Conservation (phyloP, 306 rosid species). For the Inga laurina region DNA sequence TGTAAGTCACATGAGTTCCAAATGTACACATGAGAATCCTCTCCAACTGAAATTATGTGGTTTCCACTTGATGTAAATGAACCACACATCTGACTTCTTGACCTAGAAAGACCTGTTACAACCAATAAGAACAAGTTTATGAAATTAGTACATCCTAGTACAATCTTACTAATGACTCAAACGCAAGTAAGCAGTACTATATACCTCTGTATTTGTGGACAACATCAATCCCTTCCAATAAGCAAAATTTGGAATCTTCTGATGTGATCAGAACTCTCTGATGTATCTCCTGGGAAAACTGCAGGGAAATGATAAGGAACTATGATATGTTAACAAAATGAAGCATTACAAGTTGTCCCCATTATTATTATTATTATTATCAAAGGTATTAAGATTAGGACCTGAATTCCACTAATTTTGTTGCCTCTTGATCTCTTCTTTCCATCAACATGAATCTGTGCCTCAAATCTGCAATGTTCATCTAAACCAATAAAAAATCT, state of each 20-base stretch:
- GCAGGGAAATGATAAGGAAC: slow-evolving; percentile 30
- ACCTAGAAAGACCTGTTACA: slow-evolving; percentile 64
- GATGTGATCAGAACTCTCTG: slow-evolving; percentile 74
- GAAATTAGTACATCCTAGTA: not conserved
- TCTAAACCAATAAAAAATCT: slow-evolving; percentile 43
- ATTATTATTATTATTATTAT: not conserved
- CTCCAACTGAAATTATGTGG: slow-evolving; percentile 76
- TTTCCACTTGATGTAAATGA: slow-evolving; percentile 64
- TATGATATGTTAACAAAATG: slow-evolving; percentile 17
- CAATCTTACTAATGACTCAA: not conserved
- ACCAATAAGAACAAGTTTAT: slow-evolving; percentile 28
- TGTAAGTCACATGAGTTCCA: slow-evolving; percentile 56
- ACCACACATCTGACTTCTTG: slow-evolving; percentile 78
- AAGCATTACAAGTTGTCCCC: not conserved
- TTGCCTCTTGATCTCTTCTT: slow-evolving; percentile 66
- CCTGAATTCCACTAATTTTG: slow-evolving; percentile 94
- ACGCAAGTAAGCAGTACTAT: not conserved
- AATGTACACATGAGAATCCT: slow-evolving; percentile 71
- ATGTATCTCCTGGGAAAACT: slow-evolving; percentile 64
- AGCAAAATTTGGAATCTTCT: slow-evolving; percentile 79
- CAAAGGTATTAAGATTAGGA: slow-evolving; percentile 33
- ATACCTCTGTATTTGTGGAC: slow-evolving; percentile 77
- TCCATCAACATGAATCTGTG: slow-evolving; percentile 49
- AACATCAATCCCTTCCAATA: slow-evolving; percentile 67
- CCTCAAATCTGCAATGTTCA: slow-evolving; percentile 54